Base-by-base conservation (phyloP, 257 asterid genomes). In the Solanum virginianum region DNA sequence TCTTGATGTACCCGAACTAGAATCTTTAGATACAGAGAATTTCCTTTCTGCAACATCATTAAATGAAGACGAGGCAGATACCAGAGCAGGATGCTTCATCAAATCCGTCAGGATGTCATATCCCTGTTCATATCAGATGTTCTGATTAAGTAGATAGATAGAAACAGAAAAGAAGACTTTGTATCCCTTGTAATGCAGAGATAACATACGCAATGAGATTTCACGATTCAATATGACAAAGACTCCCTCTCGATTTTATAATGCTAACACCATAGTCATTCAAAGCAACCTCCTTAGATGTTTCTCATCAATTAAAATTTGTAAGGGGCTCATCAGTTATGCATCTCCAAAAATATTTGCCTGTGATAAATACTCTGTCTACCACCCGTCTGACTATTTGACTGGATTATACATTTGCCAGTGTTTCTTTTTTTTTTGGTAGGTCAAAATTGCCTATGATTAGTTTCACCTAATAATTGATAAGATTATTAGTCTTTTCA, bases 81-180 rank as follows among this genome's bases (percentile, higher is more conserved):
- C 88, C 91, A 95, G 86, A 82, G 79, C 72, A 3, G 99, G 97
- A 90, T 94, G 95, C 86, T 92, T 92, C 98, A 97, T 87, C 88
- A 97, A 85, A 84, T 91, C 92, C 84, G 24, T 84, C 88, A 96
- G 84, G 74, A 87, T 88, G 85, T 89, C 93, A 84, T 80, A 80
- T 39, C 90, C 98, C 98, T 93, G 93, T 57, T 84, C 29, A 83
- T 22, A 83, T 71, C 18, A 79, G 81, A 75, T 86, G 59, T 26
- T 60, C 72, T 10, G 8, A 63, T 39, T 22, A 22, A 65, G 60
- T 22, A 39, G 56, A 13, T 26, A 71, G n/a, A 72, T 43, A 63
- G 13, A 84, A 84, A 43, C 62, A 55, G n/a, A 69, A 59, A 41
- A 84, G 45, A 74, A 15, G 22, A 20, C 54, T 49, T 45, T 55